A percentile compares a stretch with the other conserved stretches of the same genome.
phyloP scores from a whole-genome alignment of 768 basidiomycete species.

The Termitomyces sp. region DNA sequence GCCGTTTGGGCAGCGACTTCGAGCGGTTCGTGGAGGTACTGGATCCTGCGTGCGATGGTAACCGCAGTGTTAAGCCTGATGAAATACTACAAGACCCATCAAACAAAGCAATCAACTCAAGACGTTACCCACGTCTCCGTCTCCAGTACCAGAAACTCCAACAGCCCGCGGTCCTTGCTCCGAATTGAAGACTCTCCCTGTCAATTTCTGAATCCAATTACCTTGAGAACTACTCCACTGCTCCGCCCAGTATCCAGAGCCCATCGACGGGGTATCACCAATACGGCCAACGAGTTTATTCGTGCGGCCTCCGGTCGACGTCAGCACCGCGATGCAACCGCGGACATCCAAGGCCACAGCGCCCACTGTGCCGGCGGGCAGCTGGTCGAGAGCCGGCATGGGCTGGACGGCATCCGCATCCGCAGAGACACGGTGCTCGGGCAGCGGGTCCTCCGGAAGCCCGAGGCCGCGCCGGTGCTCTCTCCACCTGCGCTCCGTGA shows the following conservation, averaged over 20 bases:
- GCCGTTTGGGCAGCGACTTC: constrained; percentile 47
- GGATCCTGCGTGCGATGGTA: constrained; percentile 63
- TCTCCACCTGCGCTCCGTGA: constrained; percentile 67
- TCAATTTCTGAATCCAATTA: constrained; percentile 26
- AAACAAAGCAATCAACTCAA: neutral
- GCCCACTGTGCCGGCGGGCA: constrained; percentile 78
- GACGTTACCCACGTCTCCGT: constrained; percentile 64
- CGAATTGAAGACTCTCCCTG: constrained; percentile 16
- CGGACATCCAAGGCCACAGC: constrained; percentile 74
- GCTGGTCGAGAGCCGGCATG: constrained; percentile 39
- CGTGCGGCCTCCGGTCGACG: constrained; percentile 78
- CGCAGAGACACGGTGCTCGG: constrained; percentile 18
- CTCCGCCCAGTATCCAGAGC: constrained; percentile 80
- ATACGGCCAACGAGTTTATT: constrained; percentile 81
- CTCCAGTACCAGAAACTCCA: constrained; percentile 81
- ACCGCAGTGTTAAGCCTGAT: constrained; percentile 65
- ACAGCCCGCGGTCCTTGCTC: constrained; percentile 37
- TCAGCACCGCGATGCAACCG: constrained; percentile 68
- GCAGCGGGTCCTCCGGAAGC: constrained; percentile 61
- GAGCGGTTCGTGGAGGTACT: constrained; percentile 52
- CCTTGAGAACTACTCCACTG: constrained; percentile 47
- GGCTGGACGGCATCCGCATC: constrained; percentile 15
- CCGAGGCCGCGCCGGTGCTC: constrained; percentile 73
- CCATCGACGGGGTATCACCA: constrained; percentile 81
- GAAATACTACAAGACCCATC: constrained; percentile 51